Base-by-base conservation (phyloP, 2,329 filamentous ascomycete genomes). In the Colletotrichum orchidophilum region DNA sequence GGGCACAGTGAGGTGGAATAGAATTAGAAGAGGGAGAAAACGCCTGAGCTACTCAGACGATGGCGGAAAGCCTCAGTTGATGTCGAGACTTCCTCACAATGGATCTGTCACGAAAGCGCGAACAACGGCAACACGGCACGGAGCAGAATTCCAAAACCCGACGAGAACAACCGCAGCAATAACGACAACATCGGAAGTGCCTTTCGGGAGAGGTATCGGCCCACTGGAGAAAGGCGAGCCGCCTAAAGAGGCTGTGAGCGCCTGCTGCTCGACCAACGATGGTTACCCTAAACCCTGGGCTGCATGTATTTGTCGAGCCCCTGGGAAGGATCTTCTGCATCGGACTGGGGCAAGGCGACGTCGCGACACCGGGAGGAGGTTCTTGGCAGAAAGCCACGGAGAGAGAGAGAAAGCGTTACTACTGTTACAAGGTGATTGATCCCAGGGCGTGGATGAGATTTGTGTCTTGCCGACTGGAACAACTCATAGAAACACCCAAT, bases 361-460 rank as follows among this genome's bases (percentile, higher is more conserved):
- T 46, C 33, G 42, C 55, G 33, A 50, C 33, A 59, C 53, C 33
- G 58, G 31, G 15, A 54, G 27, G 33, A 62, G 33, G 27, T 39
- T 26, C 50, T 64, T 57, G 63, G 67, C 31, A 27, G 13, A 52
- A 50, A 67, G 50, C 63, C 63, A 67, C 50, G 4, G 13, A 18
- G 26, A 66, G 29, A 9, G 52, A 21, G 18, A 31, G 11, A 26
- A 31, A 50, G n/a, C n/a, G 13, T 53, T 62, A 58, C 31, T 52
- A 59, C 31, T 49, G 26, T 57, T 29, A 58, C 58, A 24, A 39
- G 31, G n/a, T 53, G 18, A 42, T 46, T 54, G 53, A 69, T 31
- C 49, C 64, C 12, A 63, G 69, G 69, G 69, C 69, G 64, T 18
- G 46, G n/a, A 15, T 21, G 42, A 71, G 50, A 71, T 71, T 68